phyloP scores from a whole-genome alignment of 2,329 filamentous ascomycete species.

The Decorospora gaudefroyi region DNA sequence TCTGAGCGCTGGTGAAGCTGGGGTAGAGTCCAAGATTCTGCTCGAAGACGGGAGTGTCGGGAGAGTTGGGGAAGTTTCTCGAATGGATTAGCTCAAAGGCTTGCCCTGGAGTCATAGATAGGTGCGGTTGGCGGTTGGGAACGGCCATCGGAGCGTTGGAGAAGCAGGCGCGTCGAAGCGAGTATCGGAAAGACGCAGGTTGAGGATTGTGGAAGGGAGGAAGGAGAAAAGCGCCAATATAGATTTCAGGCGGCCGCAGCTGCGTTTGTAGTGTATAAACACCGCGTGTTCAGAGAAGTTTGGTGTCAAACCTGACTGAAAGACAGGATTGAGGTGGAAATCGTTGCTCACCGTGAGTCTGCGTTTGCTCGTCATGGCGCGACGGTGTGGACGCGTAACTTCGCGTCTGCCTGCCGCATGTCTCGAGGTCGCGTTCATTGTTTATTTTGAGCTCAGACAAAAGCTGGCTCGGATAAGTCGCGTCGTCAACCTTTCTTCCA shows the following conservation, averaged over 20 bases:
- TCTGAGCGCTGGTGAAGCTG: neutral
- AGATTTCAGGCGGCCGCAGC: neutral
- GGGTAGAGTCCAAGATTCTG: conserved; percentile 5
- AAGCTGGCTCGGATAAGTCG: too few species aligned
- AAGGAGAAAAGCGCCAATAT: neutral
- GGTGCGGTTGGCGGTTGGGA: neutral
- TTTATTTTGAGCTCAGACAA: too few species aligned
- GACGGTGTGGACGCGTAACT: too few species aligned
- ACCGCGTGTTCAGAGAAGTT: neutral
- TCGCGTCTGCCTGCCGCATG: too few species aligned
- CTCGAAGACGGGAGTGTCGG: neutral
- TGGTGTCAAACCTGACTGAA: conserved; percentile 1
- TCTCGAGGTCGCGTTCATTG: too few species aligned
- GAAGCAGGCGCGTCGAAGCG: neutral
- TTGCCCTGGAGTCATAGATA: neutral
- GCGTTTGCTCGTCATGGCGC: conserved; percentile 11
- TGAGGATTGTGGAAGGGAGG: neutral
- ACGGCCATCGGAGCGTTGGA: neutral
- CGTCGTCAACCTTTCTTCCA: too few species aligned
- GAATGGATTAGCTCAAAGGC: conserved; percentile 1
- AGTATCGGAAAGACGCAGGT: neutral
- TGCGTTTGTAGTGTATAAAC: neutral
- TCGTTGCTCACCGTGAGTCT: neutral
- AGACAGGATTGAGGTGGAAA: neutral
- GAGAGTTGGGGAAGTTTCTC: neutral